Base-by-base conservation (phyloP, 2,329 filamentous ascomycete genomes). In the Penicillium janthinellum region DNA sequence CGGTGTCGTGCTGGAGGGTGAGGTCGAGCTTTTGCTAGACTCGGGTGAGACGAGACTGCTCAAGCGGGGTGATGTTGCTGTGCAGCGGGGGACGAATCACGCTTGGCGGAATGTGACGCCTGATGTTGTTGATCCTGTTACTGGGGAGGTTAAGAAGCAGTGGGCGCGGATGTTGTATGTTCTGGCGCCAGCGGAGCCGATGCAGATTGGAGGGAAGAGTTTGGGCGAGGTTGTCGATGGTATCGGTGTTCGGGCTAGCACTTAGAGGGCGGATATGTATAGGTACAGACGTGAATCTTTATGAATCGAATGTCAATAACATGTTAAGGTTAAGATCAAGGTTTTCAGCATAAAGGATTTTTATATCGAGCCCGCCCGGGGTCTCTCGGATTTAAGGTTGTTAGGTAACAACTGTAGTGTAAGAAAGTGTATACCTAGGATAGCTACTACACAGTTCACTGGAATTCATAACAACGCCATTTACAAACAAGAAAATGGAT, bases 41-140 rank as follows among this genome's bases (percentile, higher is more conserved):
- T 77, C 77, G 14, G 83, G 83, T 0, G 80, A 80, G 61, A 74
- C 68, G 54, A 75, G 77, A 56, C 58, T 75, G 31, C 71, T 86
- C 73, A 74, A 73, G 56, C 70, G 78, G 4, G 83, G 83, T 1
- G 83, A 86, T 67, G 73, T 84, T n/a, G 79, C 79, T 3, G 78
- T 86, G 15, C 82, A 86, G 71, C 73, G 83, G 11, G 70, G 64
- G 0, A 76, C 74, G 4, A 73, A 70, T 50, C 74, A 77, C 65
- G 70, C 70, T 28, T 80, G 78, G 78, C 67, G 68, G 41, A 80
- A 79, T 59, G 53, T 63, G 2, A 67, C 60, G 2, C 60, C 65
- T 31, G 60, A 77, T 61, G 41, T 44, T 34, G 54, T 66, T 8
- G 52, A 55, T 17, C 28, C 52, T 10, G 59, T 31, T 22, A 54